phyloP scores from a whole-genome alignment of 176 grass and related monocot genomes.

The Zizania latifolia region DNA sequence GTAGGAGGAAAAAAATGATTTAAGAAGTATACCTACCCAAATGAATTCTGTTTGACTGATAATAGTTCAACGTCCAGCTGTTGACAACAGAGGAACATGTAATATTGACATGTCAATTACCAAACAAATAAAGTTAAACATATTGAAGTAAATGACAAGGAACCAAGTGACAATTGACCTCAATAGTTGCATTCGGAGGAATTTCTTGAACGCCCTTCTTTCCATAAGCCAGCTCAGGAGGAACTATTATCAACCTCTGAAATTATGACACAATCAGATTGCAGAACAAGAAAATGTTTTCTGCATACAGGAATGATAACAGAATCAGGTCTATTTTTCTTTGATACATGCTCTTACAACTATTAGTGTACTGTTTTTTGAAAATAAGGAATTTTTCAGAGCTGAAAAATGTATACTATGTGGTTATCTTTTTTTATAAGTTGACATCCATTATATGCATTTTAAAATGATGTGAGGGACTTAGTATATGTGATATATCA shows the following conservation, averaged over 20 bases:
- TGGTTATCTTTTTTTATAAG: background rate
- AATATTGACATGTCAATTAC: background rate
- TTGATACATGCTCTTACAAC: background rate
- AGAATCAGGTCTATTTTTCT: background rate
- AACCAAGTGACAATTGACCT: slow-evolving; percentile 44
- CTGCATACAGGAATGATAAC: background rate
- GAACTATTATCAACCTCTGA: slow-evolving; percentile 90
- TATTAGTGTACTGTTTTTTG: background rate
- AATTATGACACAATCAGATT: slow-evolving; percentile 25
- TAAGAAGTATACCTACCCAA: slow-evolving; percentile 43
- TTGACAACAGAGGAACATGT: slow-evolving; percentile 19
- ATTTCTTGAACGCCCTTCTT: slow-evolving; percentile 96
- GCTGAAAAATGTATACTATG: background rate
- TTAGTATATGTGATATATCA: background rate
- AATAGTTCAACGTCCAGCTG: slow-evolving; percentile 86
- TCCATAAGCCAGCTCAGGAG: slow-evolving; percentile 83
- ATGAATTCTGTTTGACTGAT: slow-evolving; percentile 71
- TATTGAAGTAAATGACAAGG: background rate
- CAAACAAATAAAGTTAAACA: background rate
- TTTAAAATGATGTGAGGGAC: background rate
- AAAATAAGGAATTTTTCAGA: background rate
- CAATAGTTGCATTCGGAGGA: slow-evolving; percentile 93
- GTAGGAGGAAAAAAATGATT: background rate
- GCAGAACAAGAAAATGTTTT: slow-evolving; percentile 8
- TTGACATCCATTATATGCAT: background rate